Percentiles rank a stretch among this genome's conserved stretches.
phyloP scores from a whole-genome alignment of 164 flowering plant genomes.

The Vitis vinifera region DNA sequence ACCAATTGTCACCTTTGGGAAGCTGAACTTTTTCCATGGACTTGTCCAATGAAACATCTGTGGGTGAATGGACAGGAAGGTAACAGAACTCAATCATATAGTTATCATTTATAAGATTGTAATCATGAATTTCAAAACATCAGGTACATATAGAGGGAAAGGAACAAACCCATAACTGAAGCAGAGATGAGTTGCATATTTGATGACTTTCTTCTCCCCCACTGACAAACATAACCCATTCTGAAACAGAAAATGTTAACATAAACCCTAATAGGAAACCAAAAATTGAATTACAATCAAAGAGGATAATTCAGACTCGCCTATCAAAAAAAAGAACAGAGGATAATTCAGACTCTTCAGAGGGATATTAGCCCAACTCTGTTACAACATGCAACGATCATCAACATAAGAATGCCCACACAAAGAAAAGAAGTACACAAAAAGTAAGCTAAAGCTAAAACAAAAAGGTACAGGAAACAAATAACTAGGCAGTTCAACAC shows the following conservation, averaged over 20 bases:
- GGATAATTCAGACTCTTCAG: too few relatives aligned
- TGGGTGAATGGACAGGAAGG: conserved; percentile 1
- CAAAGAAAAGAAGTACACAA: too few relatives aligned
- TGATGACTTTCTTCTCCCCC: conserved; percentile 27
- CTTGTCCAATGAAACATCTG: conserved; percentile 46
- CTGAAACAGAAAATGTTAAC: conserved; percentile 29
- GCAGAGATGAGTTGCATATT: conserved; percentile 22
- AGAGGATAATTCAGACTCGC: too few relatives aligned
- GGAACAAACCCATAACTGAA: conserved; percentile 49
- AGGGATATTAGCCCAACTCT: too few relatives aligned
- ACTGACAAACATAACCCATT: conserved; percentile 19
- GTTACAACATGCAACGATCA: too few relatives aligned
- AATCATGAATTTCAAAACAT: background rate
- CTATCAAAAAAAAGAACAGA: too few relatives aligned
- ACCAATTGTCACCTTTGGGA: conserved; percentile 83
- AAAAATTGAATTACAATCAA: too few relatives aligned
- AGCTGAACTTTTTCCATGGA: conserved; percentile 41
- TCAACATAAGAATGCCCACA: too few relatives aligned
- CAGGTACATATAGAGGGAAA: background rate
- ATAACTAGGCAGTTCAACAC: too few relatives aligned
- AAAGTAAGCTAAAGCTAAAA: too few relatives aligned
- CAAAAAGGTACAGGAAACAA: too few relatives aligned
- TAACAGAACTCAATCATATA: background rate
- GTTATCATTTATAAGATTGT: background rate
- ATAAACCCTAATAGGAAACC: background rate